Conservation (phyloP, 2,329 filamentous ascomycete species). For the Simplicillium sp. region DNA sequence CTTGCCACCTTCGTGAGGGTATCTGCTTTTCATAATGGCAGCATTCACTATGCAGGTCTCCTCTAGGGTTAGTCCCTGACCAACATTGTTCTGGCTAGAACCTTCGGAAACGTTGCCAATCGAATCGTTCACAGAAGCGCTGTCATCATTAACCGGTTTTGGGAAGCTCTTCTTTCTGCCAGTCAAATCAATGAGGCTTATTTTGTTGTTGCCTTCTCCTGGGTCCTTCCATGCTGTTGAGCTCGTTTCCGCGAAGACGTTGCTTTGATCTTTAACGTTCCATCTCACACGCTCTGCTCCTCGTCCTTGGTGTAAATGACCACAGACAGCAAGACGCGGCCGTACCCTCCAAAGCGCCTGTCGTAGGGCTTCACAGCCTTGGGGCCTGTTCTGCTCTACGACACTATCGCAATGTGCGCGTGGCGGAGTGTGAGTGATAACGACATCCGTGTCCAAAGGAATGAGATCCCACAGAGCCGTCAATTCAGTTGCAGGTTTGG, state of each 20-base stretch:
- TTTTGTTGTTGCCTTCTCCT: slow-evolving; percentile 42
- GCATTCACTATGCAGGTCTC: slow-evolving; percentile 79
- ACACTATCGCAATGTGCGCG: slow-evolving; percentile 46
- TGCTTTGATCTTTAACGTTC: slow-evolving; percentile 32
- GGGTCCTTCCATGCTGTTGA: slow-evolving; percentile 49
- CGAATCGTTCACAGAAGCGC: background rate
- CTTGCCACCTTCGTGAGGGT: slow-evolving; percentile 53
- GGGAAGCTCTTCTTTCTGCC: slow-evolving; percentile 29
- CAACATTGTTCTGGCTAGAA: too few species aligned
- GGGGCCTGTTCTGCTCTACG: slow-evolving; percentile 22
- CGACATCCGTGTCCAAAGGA: slow-evolving; percentile 51
- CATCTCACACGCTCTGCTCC: slow-evolving; percentile 55
- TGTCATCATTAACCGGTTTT: slow-evolving; percentile 11
- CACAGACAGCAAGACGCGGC: slow-evolving; percentile 58
- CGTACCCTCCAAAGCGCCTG: slow-evolving; percentile 49
- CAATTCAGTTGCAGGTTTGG: slow-evolving; percentile 8
- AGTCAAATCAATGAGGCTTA: slow-evolving; percentile 54
- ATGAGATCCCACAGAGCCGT: slow-evolving; percentile 51
- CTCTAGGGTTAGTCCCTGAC: too few species aligned
- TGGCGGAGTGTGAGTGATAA: slow-evolving; percentile 64
- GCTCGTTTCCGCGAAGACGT: slow-evolving; percentile 32
- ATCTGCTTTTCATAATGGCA: slow-evolving; percentile 60
- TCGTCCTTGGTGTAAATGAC: slow-evolving; percentile 61
- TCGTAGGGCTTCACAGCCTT: slow-evolving; percentile 53
- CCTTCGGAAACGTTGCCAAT: too few species aligned